phyloP scores from a whole-genome alignment of 1,284 basidiomycete genomes.

The Tilletia caries region DNA sequence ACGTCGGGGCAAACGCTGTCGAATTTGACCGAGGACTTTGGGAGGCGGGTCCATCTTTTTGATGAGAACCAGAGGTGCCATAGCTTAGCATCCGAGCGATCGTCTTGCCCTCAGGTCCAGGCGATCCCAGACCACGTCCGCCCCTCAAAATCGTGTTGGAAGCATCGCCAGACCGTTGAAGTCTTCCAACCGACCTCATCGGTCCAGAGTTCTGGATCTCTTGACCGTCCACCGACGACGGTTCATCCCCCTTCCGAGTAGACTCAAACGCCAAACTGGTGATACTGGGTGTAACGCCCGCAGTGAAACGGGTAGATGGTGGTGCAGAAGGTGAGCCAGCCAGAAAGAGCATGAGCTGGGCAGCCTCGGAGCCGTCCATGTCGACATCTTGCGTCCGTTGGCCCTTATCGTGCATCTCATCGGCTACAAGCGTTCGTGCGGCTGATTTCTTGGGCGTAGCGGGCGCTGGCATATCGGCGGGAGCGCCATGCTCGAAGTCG shows the following conservation, averaged over 20 bases:
- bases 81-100: neutral
- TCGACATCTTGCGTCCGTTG: neutral
- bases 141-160: neutral
- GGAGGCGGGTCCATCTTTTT: neutral
- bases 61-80: neutral
- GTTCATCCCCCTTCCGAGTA: no score
- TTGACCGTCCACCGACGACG: neutral
- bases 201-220: neutral
- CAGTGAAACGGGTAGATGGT: neutral
- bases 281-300: constrained; percentile 1
- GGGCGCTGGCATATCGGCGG: neutral
- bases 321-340: constrained; percentile 10
- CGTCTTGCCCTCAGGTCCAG: neutral
- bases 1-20: neutral
- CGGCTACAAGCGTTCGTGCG: neutral
- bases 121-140: neutral
- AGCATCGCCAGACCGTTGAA: neutral
- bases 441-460: neutral
- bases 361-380: constrained; percentile 11
- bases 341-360: constrained; percentile 10
- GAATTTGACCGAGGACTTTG: neutral
- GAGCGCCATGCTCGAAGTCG: neutral
- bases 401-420: neutral
- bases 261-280: neutral
- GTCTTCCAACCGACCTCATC: neutral